phyloP scores from a whole-genome alignment of 192 early-diverging fungal species.

The Podila epicladia region DNA sequence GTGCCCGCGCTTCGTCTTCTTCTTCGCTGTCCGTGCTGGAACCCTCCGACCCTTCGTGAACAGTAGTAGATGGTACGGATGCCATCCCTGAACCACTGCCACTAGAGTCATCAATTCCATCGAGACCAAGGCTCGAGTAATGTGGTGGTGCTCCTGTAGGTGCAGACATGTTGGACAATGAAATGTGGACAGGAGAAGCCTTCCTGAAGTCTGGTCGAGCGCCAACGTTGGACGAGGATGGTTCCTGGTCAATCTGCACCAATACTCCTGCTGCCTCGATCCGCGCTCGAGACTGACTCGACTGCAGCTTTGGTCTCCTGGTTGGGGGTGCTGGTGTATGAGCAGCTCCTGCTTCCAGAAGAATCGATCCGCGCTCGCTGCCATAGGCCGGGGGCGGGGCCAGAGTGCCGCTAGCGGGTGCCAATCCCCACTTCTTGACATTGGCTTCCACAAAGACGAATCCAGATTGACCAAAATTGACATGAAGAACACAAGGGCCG shows the following conservation, averaged over 20 bases:
- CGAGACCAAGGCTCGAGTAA: conserved; percentile 13
- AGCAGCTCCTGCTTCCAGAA: conserved; percentile 55
- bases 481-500: conserved; percentile 65
- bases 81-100: not conserved
- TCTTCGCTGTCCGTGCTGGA: not conserved
- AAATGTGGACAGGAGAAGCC: conserved; percentile 6
- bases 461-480: conserved; percentile 81
- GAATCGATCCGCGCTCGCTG: conserved; percentile 73
- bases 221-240: not conserved
- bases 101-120: not conserved
- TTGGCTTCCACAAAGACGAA: conserved; percentile 90
- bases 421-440: conserved; percentile 85
- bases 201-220: conserved; percentile 1
- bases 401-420: conserved; percentile 72
- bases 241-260: conserved; percentile 33
- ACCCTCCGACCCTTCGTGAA: not conserved
- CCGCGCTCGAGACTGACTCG: conserved; percentile 31
- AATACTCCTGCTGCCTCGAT: conserved; percentile 33
- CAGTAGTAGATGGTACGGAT: not conserved
- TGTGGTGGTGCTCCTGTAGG: conserved; percentile 21
- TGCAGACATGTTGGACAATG: conserved; percentile 29
- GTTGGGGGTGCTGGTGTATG: conserved; percentile 14
- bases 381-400: conserved; percentile 87
- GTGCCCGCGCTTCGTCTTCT: not conserved
- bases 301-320: conserved; percentile 27